Base-by-base conservation (phyloP, 805 yeast genomes). In the Limtongia smithiae region DNA sequence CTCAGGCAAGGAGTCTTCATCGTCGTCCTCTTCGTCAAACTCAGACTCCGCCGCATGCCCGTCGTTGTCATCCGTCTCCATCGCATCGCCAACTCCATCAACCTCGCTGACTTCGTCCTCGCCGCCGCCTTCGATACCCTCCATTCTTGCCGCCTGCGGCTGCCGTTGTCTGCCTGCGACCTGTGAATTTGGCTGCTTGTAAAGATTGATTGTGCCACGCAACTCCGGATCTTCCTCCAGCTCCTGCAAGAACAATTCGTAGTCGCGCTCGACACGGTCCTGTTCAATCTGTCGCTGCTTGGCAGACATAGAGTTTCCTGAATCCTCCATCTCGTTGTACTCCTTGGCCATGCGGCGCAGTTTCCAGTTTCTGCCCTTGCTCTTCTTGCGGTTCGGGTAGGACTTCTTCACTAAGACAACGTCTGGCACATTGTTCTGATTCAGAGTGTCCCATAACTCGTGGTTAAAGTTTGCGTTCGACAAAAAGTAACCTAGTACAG, bases 281-380 rank as follows among this genome's bases (percentile, higher is more conserved):
- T 81, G 81, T 56, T 89, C 96, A 69, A 85, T 93, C 73, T 79
- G 84, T n/a, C 50, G 37, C 35, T 56, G 58, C 30, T 44, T 46
- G 22, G 57, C 28, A 59, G 79, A 81, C 58, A 80, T 75, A 9
- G 54, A 25, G 20, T 32, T 44, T 5, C 46, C 51, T 14, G 42
- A 36, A 50, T 93, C 94, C 38, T 82, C 89, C 58, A 87, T 81
- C 61, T 90, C 97, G 59, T 80, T 79, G 71, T 90, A 95, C 71
- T 93, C 97, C 65, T 77, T 85, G 33, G 97, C 97, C 96, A 91
- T 90, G 77, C 97, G 85, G 82, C 86, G 85, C 70, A 91, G 80
- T 71, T 84, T 87, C 95, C 95, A 87, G 68, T 75, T 75, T 77
- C 91, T 82, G 75, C 82, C 79, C 78, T 83, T 83, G 58, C 78